Evolutionary conservation across 192 early-diverging fungal species (phyloP).

Genomic region (Thamnidium elegans): DNA sequence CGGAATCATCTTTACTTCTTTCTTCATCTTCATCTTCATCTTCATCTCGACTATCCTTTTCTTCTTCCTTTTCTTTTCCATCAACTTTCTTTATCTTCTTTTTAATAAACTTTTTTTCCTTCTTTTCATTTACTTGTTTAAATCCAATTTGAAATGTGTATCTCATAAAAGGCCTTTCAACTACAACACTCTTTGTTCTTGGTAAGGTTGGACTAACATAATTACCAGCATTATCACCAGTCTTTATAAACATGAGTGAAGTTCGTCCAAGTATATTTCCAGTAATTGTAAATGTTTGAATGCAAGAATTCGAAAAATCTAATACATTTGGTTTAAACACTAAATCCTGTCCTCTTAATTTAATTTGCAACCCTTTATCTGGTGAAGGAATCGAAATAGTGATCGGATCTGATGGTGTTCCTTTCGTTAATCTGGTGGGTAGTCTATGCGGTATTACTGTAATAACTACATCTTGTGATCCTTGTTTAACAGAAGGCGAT

Average conservation of each 20-base stretch:
- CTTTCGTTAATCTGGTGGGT: slow-evolving; percentile 54
- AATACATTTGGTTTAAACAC: slow-evolving; percentile 51
- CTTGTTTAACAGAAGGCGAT: slow-evolving; percentile 5
- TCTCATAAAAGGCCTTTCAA: slow-evolving; percentile 64
- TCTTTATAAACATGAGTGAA: slow-evolving; percentile 54
- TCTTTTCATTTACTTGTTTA: slow-evolving; percentile 21
- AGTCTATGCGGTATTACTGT: slow-evolving; percentile 43
- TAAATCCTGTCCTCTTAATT: slow-evolving; percentile 58
- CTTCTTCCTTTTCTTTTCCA: neutral
- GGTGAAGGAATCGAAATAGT: slow-evolving; percentile 52
- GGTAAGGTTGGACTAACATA: slow-evolving; percentile 47
- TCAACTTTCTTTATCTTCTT: neutral
- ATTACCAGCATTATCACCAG: slow-evolving; percentile 44
- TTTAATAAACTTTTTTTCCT: too few relatives aligned
- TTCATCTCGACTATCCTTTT: neutral
- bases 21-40: neutral
- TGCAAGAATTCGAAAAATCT: slow-evolving; percentile 48
- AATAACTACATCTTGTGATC: slow-evolving; percentile 25
- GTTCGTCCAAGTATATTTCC: slow-evolving; percentile 58
- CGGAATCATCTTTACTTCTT: neutral
- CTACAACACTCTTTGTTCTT: slow-evolving; percentile 52
- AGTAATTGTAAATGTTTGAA: slow-evolving; percentile 55
- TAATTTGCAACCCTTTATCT: slow-evolving; percentile 56
- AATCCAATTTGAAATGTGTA: slow-evolving; percentile 62
- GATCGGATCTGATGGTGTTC: slow-evolving; percentile 52